phyloP scores from a whole-genome alignment of 1,139 yeast species.

The Kluyveromyces sp. region DNA sequence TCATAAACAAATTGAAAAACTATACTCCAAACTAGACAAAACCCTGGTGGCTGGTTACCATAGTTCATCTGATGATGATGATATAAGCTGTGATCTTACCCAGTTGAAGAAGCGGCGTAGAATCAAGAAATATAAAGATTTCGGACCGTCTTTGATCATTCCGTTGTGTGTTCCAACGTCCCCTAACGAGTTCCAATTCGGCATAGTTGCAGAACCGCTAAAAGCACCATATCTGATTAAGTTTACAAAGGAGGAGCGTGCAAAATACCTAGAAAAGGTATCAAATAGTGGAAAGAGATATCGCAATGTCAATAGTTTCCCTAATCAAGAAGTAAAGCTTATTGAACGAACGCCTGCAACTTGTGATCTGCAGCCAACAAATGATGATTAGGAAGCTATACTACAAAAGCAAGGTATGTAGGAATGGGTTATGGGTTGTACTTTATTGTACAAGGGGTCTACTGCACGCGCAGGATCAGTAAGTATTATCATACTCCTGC shows the following conservation, averaged over 20 bases:
- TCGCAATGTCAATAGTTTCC: constrained; percentile 13
- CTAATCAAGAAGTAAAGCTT: constrained; percentile 16
- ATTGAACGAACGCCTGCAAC: neutral
- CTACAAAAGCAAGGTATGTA: neutral
- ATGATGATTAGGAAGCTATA: neutral
- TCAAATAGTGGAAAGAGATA: constrained; percentile 13
- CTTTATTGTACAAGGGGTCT: no score
- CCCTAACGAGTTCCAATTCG: constrained; percentile 14
- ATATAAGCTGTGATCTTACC: constrained; percentile 18
- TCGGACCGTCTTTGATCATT: constrained; percentile 24
- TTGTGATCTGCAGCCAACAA: constrained; percentile 10
- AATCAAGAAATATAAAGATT: constrained; percentile 14
- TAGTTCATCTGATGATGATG: constrained; percentile 31
- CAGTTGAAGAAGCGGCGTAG: constrained; percentile 17
- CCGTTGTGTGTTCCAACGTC: constrained; percentile 9
- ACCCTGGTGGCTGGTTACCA: constrained; percentile 19
- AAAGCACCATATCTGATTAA: constrained; percentile 24
- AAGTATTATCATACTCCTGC: constrained; percentile 2
- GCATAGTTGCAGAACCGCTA: constrained; percentile 29
- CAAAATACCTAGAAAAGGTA: constrained; percentile 16
- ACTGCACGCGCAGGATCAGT: neutral
- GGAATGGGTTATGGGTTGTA: neutral
- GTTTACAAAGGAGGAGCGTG: constrained; percentile 19
- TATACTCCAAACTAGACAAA: constrained; percentile 21
- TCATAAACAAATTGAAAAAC: constrained; percentile 12